Conservation (phyloP, 148 eudicot species). For the Silene uniflora region DNA sequence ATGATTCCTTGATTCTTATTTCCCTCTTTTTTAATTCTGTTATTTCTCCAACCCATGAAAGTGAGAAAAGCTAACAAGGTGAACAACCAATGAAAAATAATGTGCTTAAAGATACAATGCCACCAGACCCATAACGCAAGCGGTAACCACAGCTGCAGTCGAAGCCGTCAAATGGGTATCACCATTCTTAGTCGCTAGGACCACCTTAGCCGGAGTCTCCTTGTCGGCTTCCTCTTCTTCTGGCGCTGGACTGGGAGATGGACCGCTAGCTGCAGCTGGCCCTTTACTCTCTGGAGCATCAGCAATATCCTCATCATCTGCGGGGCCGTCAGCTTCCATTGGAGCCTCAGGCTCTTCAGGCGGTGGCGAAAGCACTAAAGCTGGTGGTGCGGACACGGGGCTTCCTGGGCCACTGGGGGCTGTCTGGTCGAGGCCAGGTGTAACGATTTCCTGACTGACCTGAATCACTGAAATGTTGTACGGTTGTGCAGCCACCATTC, state of each 20-base stretch:
- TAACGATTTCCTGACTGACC: slow-evolving; percentile 29
- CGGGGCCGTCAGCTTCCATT: background rate
- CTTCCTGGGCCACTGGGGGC: slow-evolving; percentile 5
- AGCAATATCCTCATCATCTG: slow-evolving; percentile 15
- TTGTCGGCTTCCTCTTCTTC: slow-evolving; percentile 8
- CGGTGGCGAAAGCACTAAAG: slow-evolving; percentile 7
- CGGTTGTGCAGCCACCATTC: slow-evolving; percentile 33
- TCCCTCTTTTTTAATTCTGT: background rate
- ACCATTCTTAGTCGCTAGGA: background rate
- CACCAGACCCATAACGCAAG: background rate
- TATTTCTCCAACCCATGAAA: background rate
- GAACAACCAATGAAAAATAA: background rate
- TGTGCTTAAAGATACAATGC: background rate
- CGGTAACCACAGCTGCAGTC: background rate
- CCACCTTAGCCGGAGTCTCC: background rate
- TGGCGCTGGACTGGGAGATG: slow-evolving; percentile 6
- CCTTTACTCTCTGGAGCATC: slow-evolving; percentile 12
- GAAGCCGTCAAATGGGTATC: background rate
- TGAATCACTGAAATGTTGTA: slow-evolving; percentile 42
- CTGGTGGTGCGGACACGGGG: slow-evolving; percentile 21
- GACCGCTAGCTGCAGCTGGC: background rate
- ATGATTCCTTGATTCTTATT: background rate
- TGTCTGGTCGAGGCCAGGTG: slow-evolving; percentile 37
- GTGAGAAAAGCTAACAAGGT: background rate
- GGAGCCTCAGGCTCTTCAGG: slow-evolving; percentile 4